These are phyloP conservation scores for Ceratobasidium sp. DNA, from an alignment of 1,284 basidiomycete species.

Conservation along the genomic window DNA sequence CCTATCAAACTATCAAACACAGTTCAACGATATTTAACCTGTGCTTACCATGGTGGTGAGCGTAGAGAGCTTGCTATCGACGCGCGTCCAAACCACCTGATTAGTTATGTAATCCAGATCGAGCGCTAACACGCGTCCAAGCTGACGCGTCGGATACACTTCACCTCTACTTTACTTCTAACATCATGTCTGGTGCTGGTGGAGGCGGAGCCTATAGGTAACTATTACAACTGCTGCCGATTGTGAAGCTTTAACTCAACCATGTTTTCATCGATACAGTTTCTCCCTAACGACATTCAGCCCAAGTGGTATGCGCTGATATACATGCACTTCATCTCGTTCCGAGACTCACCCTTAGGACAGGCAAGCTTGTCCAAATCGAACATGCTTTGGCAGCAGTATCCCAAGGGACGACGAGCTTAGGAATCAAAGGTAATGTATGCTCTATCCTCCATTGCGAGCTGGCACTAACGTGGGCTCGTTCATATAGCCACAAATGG, in stretches of 20 bases:
- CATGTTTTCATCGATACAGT: conserved; percentile 59
- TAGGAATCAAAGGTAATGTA: conserved; percentile 93
- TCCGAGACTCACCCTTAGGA: neutral
- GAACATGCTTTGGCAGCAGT: conserved; percentile 99
- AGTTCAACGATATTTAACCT: neutral
- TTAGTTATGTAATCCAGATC: conserved; percentile 21
- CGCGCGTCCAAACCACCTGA: conserved; percentile 25
- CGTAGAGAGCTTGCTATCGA: conserved; percentile 8
- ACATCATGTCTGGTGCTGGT: conserved; percentile 41
- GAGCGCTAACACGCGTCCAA: conserved; percentile 22
- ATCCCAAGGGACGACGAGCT: conserved; percentile 93
- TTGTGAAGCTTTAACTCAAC: too few species aligned
- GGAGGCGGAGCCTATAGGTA: conserved; percentile 83
- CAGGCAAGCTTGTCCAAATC: conserved; percentile 85
- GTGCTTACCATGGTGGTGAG: conserved; percentile 27
- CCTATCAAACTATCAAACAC: conserved; percentile 2
- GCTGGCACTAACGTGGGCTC: conserved; percentile 10
- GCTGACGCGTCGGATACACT: conserved; percentile 36
- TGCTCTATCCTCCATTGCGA: neutral
- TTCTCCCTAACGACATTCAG: conserved; percentile 99
- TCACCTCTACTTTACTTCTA: conserved; percentile 30
- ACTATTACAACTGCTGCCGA: conserved; percentile 45
- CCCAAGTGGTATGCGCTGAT: conserved; percentile 82
- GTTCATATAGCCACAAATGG: conserved; percentile 87
- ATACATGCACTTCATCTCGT: neutral